These are phyloP conservation scores for Quercus tomentella DNA, from an alignment of 331 rosid genomes.

Conservation along the genomic window DNA sequence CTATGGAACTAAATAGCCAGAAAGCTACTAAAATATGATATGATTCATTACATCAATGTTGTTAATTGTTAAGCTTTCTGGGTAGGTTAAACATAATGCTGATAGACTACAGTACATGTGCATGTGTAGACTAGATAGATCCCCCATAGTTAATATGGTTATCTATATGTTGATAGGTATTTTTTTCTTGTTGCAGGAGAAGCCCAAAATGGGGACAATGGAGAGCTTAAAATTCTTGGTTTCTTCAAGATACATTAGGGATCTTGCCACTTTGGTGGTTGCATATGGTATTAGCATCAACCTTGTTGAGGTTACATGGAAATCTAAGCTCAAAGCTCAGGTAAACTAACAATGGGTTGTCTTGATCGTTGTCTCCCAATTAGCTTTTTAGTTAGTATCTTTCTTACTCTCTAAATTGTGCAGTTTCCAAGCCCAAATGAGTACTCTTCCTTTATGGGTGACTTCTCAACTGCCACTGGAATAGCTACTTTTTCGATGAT, in stretches of 20 bases:
- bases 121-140: too few species aligned
- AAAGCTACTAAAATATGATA: neutral
- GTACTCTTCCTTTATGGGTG: slow-evolving; percentile 97
- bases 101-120: too few species aligned
- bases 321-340: slow-evolving; percentile 98
- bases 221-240: slow-evolving; percentile 98
- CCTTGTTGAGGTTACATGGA: slow-evolving; percentile 97
- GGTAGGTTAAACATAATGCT: neutral
- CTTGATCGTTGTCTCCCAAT: slow-evolving; percentile 1
- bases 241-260: slow-evolving; percentile 84
- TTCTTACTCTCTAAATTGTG: slow-evolving; percentile 16
- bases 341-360: slow-evolving; percentile 28
- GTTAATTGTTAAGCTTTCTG: neutral
- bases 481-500: slow-evolving; percentile 90
- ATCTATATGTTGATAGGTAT: slow-evolving; percentile 1
- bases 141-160: neutral
- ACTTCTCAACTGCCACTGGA: slow-evolving; percentile 95
- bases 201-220: slow-evolving; percentile 90
- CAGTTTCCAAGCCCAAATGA: slow-evolving; percentile 97
- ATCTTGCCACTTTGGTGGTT: slow-evolving; percentile 96
- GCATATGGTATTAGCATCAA: slow-evolving; percentile 95
- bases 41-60: neutral
- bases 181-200: slow-evolving; percentile 53
- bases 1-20: neutral
- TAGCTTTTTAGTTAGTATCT: neutral